Evolutionary conservation across 1,139 yeast species (phyloP), one percentile per base, ranked within the genome.

Genomic region (Kazachstania sp.): DNA sequence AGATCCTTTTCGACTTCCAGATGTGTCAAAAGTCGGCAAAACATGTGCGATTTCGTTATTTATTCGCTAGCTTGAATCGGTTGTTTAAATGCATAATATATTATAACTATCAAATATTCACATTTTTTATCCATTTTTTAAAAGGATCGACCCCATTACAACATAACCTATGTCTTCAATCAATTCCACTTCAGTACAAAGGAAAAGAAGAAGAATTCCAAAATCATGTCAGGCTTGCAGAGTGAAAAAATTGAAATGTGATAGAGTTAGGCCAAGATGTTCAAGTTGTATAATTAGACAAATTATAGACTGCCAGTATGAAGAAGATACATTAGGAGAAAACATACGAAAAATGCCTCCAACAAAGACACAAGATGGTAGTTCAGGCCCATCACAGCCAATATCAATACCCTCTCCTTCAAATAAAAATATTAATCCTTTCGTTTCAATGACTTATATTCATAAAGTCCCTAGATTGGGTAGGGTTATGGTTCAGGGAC

Each of bases 171-270:
- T n/a, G 16, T 30, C 34, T 30, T 12, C 34, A 13, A 30, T 15
- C n/a, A n/a, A n/a, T 32, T 18, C 15, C 12, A 18, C 5, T n/a
- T 18, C 15, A 32, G 3, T 7, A 31, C 36, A 32, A 16, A n/a
- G 31, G 15, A 38, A 23, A 18, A 38, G 41, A n/a, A 26, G 31
- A 16, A n/a, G 41, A 18, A 29, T 38, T 19, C 41, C 41, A 28
- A 38, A 38, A 19, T 38, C 41, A 20, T 38, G 41, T 29, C 20
- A 15, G 9, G 30, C 41, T 7, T 38, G 41, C 9, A 38, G 41
- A 29, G 15, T 9, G 41, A 38, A 38, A 4, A 38, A 38, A 19
- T 29, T 38, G 31, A 38, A 29, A 26, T 38, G 41, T 16, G 41
- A 38, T 19, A 23, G 41, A 13, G 30, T 26, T 15, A 26, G 41